Percentiles rank a stretch among this genome's conserved stretches.
Conservation (phyloP, 73 alveolate genomes). For the Tetrahymena borealis region DNA sequence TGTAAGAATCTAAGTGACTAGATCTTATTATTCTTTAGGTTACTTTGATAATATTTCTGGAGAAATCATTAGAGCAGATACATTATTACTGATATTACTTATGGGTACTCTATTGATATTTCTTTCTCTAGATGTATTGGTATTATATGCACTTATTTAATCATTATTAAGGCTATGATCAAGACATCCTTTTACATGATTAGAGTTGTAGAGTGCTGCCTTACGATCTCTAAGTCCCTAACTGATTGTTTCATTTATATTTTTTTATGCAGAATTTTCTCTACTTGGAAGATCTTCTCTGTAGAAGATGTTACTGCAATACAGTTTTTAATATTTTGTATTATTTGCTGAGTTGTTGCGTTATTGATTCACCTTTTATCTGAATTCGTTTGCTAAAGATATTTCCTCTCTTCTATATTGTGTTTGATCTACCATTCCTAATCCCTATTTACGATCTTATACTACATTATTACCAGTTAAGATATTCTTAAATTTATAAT, state of each 20-base stretch:
- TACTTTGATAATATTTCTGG: neutral
- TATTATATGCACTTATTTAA: neutral
- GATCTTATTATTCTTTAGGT: neutral
- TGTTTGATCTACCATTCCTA: neutral
- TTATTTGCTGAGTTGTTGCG: neutral
- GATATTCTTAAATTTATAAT: neutral
- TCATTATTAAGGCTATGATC: neutral
- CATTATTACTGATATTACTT: neutral
- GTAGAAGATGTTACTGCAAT: neutral
- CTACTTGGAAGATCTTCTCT: neutral
- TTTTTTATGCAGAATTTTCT: neutral
- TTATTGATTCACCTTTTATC: neutral
- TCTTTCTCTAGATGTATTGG: neutral
- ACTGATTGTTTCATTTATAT: neutral
- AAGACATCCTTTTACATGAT: neutral
- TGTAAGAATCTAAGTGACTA: neutral
- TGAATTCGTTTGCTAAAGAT: neutral
- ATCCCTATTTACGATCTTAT: neutral
- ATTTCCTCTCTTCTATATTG: neutral
- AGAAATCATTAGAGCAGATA: neutral
- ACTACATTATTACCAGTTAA: neutral
- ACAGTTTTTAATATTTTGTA: neutral
- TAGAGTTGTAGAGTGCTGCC: neutral
- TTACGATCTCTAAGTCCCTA: neutral
- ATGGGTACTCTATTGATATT: neutral